These are phyloP conservation scores for Sordariomycetes sp. DNA, from an alignment of 2,329 filamentous ascomycete genomes.

Conservation along the genomic window DNA sequence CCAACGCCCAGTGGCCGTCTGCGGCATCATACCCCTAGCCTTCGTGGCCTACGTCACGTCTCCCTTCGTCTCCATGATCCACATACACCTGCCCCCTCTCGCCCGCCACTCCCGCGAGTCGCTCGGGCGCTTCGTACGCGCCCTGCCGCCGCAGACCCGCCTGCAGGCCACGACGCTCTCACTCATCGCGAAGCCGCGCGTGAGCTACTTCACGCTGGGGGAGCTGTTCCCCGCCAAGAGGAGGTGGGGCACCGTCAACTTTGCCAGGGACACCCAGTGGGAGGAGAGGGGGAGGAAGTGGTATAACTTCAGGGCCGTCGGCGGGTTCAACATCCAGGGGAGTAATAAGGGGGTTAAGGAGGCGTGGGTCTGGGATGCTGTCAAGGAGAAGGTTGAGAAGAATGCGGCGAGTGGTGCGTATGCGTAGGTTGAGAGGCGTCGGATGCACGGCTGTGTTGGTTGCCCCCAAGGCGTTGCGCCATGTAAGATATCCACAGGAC, in stretches of 20 bases:
- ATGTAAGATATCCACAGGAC: too few species aligned
- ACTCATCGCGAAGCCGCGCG: slow-evolving; percentile 41
- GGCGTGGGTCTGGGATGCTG: slow-evolving; percentile 28
- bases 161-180: slow-evolving; percentile 46
- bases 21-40: slow-evolving; percentile 53
- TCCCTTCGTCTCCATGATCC: slow-evolving; percentile 63
- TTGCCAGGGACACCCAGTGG: slow-evolving; percentile 20
- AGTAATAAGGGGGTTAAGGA: slow-evolving; percentile 11
- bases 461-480: too few species aligned
- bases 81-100: slow-evolving; percentile 55
- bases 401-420: slow-evolving; percentile 6
- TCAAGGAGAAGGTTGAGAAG: slow-evolving; percentile 21
- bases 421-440: background rate
- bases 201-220: slow-evolving; percentile 28
- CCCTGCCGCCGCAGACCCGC: slow-evolving; percentile 30
- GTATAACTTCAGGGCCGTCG: slow-evolving; percentile 28
- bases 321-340: slow-evolving; percentile 25
- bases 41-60: slow-evolving; percentile 54
- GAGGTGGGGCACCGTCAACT: slow-evolving; percentile 29
- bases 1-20: slow-evolving; percentile 40
- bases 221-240: slow-evolving; percentile 19
- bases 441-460: too few species aligned
- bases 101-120: slow-evolving; percentile 50
- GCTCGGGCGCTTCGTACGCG: slow-evolving; percentile 39
- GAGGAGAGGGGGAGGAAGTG: slow-evolving; percentile 24